These are phyloP conservation scores for Fusarium xyrophilum DNA, from an alignment of 2,329 filamentous ascomycete species.

Conservation along the genomic window DNA sequence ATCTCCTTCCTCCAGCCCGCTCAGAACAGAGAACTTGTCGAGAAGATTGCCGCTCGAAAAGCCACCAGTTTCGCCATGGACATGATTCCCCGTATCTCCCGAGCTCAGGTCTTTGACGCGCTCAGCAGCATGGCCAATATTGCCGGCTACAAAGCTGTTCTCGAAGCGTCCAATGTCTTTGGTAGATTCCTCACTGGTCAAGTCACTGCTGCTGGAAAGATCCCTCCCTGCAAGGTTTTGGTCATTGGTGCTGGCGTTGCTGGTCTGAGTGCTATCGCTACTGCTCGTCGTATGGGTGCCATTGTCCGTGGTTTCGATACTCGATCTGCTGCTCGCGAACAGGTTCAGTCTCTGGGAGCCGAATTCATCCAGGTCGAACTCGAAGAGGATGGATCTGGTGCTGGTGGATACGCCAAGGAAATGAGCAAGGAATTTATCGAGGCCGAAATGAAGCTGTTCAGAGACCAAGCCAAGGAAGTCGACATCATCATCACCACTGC, in stretches of 20 bases:
- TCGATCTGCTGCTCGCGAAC: constrained; percentile 84
- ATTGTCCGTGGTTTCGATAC: constrained; percentile 92
- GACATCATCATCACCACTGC: constrained; percentile 94
- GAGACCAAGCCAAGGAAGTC: constrained; percentile 84
- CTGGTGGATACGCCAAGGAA: constrained; percentile 88
- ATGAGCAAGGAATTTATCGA: constrained; percentile 95
- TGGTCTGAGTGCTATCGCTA: constrained; percentile 86
- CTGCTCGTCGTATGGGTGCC: constrained; percentile 83
- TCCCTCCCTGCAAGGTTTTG: constrained; percentile 87
- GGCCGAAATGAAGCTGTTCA: constrained; percentile 91
- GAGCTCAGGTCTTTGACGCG: constrained; percentile 87
- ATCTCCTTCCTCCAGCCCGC: constrained; percentile 85
- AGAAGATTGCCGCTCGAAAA: constrained; percentile 72
- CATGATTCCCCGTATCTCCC: constrained; percentile 87
- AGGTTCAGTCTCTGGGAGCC: constrained; percentile 87
- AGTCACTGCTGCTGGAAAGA: constrained; percentile 88
- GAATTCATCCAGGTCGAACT: constrained; percentile 90
- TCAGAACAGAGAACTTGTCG: constrained; percentile 78
- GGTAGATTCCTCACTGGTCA: constrained; percentile 88
- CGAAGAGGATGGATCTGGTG: constrained; percentile 82
- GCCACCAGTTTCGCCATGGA: constrained; percentile 90
- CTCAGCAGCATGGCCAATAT: constrained; percentile 95
- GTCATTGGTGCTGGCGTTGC: constrained; percentile 92
- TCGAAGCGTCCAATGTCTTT: constrained; percentile 89
- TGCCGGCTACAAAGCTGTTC: constrained; percentile 88